These are phyloP conservation scores for Botryotinia globosa DNA, from an alignment of 2,329 filamentous ascomycete species.

Conservation along the genomic window DNA sequence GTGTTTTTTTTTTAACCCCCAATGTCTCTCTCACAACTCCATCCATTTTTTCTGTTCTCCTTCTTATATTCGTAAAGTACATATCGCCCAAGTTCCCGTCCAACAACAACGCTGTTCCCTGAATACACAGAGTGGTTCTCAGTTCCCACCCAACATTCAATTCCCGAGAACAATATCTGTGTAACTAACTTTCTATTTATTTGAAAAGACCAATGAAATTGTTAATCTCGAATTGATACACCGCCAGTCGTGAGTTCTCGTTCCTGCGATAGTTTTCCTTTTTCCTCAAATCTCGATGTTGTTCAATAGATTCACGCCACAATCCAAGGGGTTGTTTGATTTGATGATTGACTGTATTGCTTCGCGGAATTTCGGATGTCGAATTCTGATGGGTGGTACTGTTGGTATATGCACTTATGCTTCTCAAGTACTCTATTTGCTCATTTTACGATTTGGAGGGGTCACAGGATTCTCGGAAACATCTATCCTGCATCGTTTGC, in stretches of 20 bases:
- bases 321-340: conserved; percentile 1
- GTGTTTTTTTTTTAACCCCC: neutral
- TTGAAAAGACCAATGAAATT: neutral
- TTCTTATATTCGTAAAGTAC: conserved; percentile 1
- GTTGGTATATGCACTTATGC: neutral
- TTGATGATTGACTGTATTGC: neutral
- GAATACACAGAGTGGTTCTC: conserved; percentile 7
- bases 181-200: conserved; percentile 4
- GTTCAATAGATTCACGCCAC: neutral
- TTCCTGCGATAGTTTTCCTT: conserved; percentile 3
- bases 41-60: neutral
- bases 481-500: neutral
- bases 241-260: conserved; percentile 10
- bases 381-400: conserved; percentile 15
- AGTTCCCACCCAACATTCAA: neutral
- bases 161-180: conserved; percentile 3
- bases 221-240: conserved; percentile 10
- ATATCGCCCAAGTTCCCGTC: neutral
- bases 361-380: conserved; percentile 10
- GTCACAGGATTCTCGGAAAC: neutral
- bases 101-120: conserved; percentile 18
- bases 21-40: neutral
- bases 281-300: neutral
- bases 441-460: neutral
- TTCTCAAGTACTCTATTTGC: neutral